Percentiles rank a stretch among this genome's conserved stretches.
Conservation (phyloP, 495 filamentous ascomycete genomes). For the Aspergillus bridgeri region DNA sequence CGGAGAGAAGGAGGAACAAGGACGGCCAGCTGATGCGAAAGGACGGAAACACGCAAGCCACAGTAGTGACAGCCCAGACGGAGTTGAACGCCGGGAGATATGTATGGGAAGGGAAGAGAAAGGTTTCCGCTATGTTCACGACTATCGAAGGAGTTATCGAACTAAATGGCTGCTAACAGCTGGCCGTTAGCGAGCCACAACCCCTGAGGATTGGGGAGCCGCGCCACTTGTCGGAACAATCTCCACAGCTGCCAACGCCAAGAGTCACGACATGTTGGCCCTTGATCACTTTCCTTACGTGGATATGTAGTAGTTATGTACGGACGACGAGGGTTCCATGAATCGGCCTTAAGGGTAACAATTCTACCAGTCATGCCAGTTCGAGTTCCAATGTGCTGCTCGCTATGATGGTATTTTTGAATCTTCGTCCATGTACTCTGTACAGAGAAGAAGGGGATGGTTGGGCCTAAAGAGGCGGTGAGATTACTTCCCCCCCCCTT, state of each 20-base stretch:
- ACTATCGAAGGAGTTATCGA: constrained; percentile 22
- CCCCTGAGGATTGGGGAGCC: constrained; percentile 42
- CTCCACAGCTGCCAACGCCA: constrained; percentile 23
- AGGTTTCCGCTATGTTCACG: constrained; percentile 14
- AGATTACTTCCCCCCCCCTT: not conserved
- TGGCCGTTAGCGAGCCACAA: constrained; percentile 37
- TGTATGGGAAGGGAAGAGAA: constrained; percentile 10
- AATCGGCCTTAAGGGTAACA: no score
- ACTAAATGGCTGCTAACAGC: constrained; percentile 29
- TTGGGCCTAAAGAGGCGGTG: constrained; percentile 3
- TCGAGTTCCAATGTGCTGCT: no score
- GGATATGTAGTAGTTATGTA: no score
- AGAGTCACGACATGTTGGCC: constrained; percentile 10
- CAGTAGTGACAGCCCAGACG: constrained; percentile 1
- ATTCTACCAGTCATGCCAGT: no score
- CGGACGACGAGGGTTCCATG: no score
- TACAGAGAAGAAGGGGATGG: not conserved
- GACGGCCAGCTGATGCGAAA: constrained; percentile 2
- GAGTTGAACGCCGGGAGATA: constrained; percentile 2
- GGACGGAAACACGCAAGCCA: constrained; percentile 1
- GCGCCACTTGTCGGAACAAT: constrained; percentile 34
- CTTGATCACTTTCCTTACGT: not conserved
- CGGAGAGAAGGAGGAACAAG: not conserved
- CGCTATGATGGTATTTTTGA: no score
- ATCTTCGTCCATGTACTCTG: no score